Percentiles rank a stretch among this genome's conserved stretches.
These are phyloP conservation scores for Sugiyamaella paludigena DNA, from an alignment of 1,139 yeast species.

Conservation along the genomic window DNA sequence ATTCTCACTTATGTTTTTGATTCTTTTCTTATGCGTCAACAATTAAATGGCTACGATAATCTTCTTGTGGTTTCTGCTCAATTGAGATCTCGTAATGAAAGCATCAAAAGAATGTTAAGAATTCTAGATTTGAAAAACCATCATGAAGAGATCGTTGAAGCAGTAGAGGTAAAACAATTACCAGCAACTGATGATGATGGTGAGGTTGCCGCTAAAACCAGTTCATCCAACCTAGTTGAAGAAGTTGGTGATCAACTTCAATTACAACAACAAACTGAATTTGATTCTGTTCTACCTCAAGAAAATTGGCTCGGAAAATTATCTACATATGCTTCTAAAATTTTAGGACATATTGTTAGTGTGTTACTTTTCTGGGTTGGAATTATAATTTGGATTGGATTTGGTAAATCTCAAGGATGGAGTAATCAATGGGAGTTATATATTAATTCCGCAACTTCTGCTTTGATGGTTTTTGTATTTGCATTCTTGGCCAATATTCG, in stretches of 20 bases:
- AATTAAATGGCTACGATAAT: slow-evolving; percentile 31
- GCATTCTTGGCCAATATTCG: slow-evolving; percentile 41
- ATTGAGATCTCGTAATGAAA: slow-evolving; percentile 35
- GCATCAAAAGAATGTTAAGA: slow-evolving; percentile 26
- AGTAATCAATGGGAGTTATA: slow-evolving; percentile 43
- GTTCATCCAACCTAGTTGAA: slow-evolving; percentile 13
- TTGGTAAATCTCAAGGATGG: slow-evolving; percentile 35
- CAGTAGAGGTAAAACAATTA: too few relatives aligned
- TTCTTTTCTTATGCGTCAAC: slow-evolving; percentile 43
- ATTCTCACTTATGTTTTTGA: slow-evolving; percentile 43
- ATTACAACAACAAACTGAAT: slow-evolving; percentile 4
- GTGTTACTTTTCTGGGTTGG: slow-evolving; percentile 41
- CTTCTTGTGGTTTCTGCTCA: slow-evolving; percentile 30
- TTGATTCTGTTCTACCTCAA: slow-evolving; percentile 17
- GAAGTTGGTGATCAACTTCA: slow-evolving; percentile 3
- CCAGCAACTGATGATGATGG: too few relatives aligned
- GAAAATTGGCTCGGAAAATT: slow-evolving; percentile 37
- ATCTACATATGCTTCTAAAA: slow-evolving; percentile 26
- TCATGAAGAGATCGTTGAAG: too few relatives aligned
- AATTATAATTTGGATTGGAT: slow-evolving; percentile 39
- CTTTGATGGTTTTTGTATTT: slow-evolving; percentile 36
- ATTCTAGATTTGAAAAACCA: too few relatives aligned
- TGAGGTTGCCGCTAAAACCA: too few relatives aligned
- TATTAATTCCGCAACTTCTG: slow-evolving; percentile 43
- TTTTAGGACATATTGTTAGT: slow-evolving; percentile 36